Percentiles rank a stretch among this genome's conserved stretches.
Conservation (phyloP, 192 early-diverging fungal species). For the Entomortierella lignicola region DNA sequence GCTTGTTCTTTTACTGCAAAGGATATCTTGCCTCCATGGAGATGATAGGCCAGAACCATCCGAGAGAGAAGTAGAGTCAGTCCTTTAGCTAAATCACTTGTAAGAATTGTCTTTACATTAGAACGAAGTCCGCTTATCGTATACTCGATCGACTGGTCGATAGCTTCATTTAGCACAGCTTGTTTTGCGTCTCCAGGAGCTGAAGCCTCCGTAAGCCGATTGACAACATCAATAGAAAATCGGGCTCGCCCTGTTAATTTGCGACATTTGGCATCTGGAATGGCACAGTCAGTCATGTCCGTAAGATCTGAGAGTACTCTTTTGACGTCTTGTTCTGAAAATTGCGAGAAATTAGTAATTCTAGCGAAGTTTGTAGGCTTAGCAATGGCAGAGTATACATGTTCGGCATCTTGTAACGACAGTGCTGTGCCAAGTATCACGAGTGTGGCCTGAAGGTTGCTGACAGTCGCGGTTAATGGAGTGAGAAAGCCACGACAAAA, state of each 20-base stretch:
- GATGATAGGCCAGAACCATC: conserved; percentile 40
- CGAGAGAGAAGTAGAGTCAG: conserved; percentile 23
- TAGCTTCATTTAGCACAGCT: conserved; percentile 19
- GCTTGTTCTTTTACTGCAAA: conserved; percentile 2
- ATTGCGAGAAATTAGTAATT: background rate
- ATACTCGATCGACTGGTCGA: conserved; percentile 13
- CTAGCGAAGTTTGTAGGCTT: background rate
- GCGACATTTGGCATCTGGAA: no score
- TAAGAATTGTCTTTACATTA: conserved; percentile 4
- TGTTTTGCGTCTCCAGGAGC: conserved; percentile 19
- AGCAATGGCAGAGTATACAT: conserved; percentile 13
- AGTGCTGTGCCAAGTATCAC: conserved; percentile 43
- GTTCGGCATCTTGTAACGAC: conserved; percentile 19
- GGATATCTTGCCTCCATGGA: conserved; percentile 36
- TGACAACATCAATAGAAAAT: conserved; percentile 16
- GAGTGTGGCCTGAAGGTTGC: conserved; percentile 30
- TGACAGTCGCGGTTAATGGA: conserved; percentile 14
- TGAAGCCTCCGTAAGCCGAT: background rate
- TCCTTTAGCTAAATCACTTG: background rate
- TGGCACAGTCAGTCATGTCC: background rate
- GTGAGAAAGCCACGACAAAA: conserved; percentile 41
- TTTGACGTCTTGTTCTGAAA: background rate
- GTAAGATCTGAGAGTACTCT: conserved; percentile 5
- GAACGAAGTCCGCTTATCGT: background rate
- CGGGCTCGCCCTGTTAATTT: conserved; percentile 11